Conservation (phyloP, 441 rosid genomes). For the Gossypium davidsonii region DNA sequence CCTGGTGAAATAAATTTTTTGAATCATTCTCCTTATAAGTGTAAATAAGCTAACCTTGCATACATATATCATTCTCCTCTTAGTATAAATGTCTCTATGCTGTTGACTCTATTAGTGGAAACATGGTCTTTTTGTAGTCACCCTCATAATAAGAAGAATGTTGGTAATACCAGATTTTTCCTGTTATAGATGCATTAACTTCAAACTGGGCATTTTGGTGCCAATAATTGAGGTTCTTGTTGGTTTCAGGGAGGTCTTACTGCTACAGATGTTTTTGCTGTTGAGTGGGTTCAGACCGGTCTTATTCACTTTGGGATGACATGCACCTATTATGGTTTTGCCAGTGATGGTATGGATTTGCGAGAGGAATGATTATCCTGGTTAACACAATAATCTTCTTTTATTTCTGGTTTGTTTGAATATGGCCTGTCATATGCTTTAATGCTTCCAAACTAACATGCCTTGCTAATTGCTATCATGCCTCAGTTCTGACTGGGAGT, state of each 20-base stretch:
- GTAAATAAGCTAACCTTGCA: background rate
- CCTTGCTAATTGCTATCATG: background rate
- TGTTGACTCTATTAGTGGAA: background rate
- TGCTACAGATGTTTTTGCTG: slow-evolving; percentile 3
- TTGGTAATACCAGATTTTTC: background rate
- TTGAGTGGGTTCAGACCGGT: slow-evolving; percentile 2
- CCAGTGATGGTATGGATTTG: slow-evolving; percentile 71
- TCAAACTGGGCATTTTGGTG: background rate
- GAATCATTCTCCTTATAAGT: background rate
- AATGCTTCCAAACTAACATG: background rate
- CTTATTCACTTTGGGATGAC: slow-evolving; percentile 26
- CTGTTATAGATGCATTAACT: background rate
- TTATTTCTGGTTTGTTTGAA: background rate
- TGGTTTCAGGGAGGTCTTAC: slow-evolving; percentile 65
- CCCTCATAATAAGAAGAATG: background rate
- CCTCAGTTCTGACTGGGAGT: background rate
- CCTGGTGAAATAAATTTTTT: background rate
- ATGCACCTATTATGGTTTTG: slow-evolving; percentile 92
- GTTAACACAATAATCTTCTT: background rate
- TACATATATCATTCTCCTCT: background rate
- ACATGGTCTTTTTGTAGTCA: background rate
- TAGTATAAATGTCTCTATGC: background rate
- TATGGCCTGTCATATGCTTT: background rate
- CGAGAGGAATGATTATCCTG: background rate
- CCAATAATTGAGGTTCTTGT: background rate